Percentiles rank a stretch among this genome's conserved stretches.
phyloP scores from a whole-genome alignment of 2,329 filamentous ascomycete species.

The Ophiosphaerella herpotricha region DNA sequence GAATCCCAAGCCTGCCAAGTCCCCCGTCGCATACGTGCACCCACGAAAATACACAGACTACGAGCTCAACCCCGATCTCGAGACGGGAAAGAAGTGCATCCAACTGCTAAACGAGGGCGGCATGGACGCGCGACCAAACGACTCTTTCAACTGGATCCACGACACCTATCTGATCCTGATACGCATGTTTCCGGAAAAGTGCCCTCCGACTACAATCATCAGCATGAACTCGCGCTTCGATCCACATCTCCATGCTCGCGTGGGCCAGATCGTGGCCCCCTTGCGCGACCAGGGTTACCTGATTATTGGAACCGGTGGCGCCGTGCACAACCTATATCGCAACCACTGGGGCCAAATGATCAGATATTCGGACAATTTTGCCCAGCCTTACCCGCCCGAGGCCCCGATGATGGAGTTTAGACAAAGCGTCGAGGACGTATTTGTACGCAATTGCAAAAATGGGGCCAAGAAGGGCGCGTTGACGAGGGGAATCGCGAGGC shows the following conservation, averaged over 20 bases:
- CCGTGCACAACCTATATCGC: constrained; percentile 72
- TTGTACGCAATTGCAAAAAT: constrained; percentile 54
- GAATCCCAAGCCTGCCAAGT: constrained; percentile 64
- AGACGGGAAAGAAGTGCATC: constrained; percentile 57
- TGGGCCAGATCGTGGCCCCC: constrained; percentile 62
- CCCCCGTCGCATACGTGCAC: constrained; percentile 69
- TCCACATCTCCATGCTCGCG: constrained; percentile 60
- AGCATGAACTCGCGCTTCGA: constrained; percentile 61
- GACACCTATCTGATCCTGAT: constrained; percentile 72
- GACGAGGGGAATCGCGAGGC: constrained; percentile 59
- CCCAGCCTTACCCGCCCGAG: constrained; percentile 62
- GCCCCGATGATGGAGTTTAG: constrained; percentile 67
- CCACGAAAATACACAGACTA: constrained; percentile 68
- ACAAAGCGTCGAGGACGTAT: constrained; percentile 65
- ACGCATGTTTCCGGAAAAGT: constrained; percentile 69
- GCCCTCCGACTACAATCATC: constrained; percentile 67
- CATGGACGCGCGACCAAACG: constrained; percentile 59
- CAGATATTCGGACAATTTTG: constrained; percentile 66
- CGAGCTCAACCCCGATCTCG: constrained; percentile 63
- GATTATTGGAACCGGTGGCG: constrained; percentile 63
- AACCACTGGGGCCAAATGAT: constrained; percentile 70
- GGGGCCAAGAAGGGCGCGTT: constrained; percentile 55
- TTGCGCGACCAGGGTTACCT: constrained; percentile 62
- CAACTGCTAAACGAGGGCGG: constrained; percentile 56
- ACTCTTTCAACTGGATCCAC: constrained; percentile 71